Base-by-base conservation (phyloP, 257 asterid species). In the Lycium ferocissimum region DNA sequence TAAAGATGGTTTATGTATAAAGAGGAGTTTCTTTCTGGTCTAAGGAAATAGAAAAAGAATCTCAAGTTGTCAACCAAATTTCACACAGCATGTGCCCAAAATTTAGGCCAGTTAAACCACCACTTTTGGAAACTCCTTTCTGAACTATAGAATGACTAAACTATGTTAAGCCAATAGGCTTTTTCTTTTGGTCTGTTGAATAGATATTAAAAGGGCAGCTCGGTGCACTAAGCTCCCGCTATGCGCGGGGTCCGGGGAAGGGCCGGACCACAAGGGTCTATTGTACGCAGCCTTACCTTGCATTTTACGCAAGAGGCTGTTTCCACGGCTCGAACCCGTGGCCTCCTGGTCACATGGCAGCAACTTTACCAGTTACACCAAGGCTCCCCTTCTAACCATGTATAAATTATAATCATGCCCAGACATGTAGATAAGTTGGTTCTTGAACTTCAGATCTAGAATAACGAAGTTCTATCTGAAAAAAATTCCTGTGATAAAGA, bases 391-490 rank as follows among this genome's bases (percentile, higher is more conserved):
- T 26, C 33, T 26, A 53, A 13, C 62, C 47, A 53, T 53, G 47
- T 26, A 26, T 76, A 75, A 75, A 17, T 43, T 43, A 72, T 43
- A 78, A 33, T 33, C 82, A 78, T 14, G 65, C 65, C 63, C 26
- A 49, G 82, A 53, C 62, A 14, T 53, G 65, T 20, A 53, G 40
- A 53, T 53, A 78, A 51, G 82, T 54, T 53, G 82, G 82, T 51
- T 78, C 49, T 54, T 53, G 65, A 78, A 78, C 82, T 51, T 78
- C n/a, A 49, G 62, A 75, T 75, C 62, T 49, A 7, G n/a, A 13
- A 75, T 75, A 75, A 62, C n/a, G 13, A 75, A 75, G 62, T 49
- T 75, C 81, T 75, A 49, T 75, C 62, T 22, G 45, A 9, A 75
- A 47, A 22, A 12, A 75, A 49, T 75, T 49, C 62, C 59, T 49